Percentiles rank a stretch among this genome's conserved stretches.
Evolutionary conservation across 352 stramenopile genomes (phyloP).

Genomic region (Globisporangium canariense): DNA sequence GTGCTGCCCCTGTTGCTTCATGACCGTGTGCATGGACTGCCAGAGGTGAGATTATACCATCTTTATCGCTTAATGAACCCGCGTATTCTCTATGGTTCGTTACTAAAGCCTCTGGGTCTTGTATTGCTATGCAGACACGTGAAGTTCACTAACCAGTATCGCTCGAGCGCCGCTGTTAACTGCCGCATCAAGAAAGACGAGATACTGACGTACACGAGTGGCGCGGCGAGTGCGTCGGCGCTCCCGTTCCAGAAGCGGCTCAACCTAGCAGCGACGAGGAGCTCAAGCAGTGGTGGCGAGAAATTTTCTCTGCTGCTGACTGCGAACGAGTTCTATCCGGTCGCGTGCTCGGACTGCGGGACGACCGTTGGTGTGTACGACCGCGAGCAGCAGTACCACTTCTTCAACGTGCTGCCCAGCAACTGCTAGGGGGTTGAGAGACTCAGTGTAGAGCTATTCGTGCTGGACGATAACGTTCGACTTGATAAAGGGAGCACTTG

Average conservation of each 20-base stretch:
- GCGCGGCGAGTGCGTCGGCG: slow-evolving; percentile 16
- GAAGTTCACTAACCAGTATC: slow-evolving; percentile 73
- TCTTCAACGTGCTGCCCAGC: slow-evolving; percentile 77
- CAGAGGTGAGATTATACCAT: slow-evolving; percentile 30
- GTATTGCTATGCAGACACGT: slow-evolving; percentile 31
- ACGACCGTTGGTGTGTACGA: slow-evolving; percentile 75
- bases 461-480: too few species aligned
- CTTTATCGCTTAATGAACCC: too few species aligned
- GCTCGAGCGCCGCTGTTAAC: slow-evolving; percentile 54
- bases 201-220: slow-evolving; percentile 53
- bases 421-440: slow-evolving; percentile 27
- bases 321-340: slow-evolving; percentile 59
- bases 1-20: slow-evolving; percentile 79
- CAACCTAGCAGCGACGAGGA: slow-evolving; percentile 16
- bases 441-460: too few species aligned
- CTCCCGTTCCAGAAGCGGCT: slow-evolving; percentile 41
- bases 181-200: slow-evolving; percentile 69
- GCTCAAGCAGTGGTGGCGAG: slow-evolving; percentile 13
- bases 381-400: slow-evolving; percentile 55
- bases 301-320: slow-evolving; percentile 31
- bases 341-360: slow-evolving; percentile 71
- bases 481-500: background rate
- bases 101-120: background rate
- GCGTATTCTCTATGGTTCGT: too few species aligned
- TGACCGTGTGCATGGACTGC: slow-evolving; percentile 75